phyloP scores from a whole-genome alignment of 495 filamentous ascomycete species.

The Neurospora intermedia region DNA sequence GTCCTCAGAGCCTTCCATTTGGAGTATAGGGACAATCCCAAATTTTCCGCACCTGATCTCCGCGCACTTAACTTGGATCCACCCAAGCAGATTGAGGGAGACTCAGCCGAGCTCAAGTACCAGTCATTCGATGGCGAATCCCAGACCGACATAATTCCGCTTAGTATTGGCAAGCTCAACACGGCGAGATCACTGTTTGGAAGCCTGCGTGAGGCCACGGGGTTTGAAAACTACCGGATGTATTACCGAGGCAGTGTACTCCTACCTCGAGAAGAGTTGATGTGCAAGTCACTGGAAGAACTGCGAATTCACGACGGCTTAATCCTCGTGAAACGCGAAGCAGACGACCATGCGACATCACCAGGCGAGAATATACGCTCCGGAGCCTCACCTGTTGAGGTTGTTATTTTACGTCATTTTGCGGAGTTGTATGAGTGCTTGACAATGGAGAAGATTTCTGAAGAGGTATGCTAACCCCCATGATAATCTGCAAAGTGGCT shows the following conservation, averaged over 20 bases:
- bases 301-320: conserved; percentile 49
- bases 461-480: conserved; percentile 38
- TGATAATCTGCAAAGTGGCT: not conserved
- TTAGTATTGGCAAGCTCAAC: conserved; percentile 57
- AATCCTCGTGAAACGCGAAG: conserved; percentile 44
- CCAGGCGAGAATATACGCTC: conserved; percentile 21
- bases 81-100: conserved; percentile 38
- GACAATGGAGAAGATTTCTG: conserved; percentile 58
- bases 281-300: conserved; percentile 46
- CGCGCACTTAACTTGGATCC: conserved; percentile 29
- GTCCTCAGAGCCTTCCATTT: conserved; percentile 37
- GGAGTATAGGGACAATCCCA: conserved; percentile 33
- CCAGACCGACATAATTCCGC: conserved; percentile 43
- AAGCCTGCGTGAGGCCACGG: conserved; percentile 51
- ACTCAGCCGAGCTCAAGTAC: conserved; percentile 56
- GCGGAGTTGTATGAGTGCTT: conserved; percentile 76
- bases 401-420: conserved; percentile 75
- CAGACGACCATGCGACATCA: conserved; percentile 24
- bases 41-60: conserved; percentile 40
- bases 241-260: conserved; percentile 37
- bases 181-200: conserved; percentile 57
- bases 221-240: conserved; percentile 57
- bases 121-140: conserved; percentile 56
- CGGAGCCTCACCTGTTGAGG: conserved; percentile 48
- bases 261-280: conserved; percentile 35